Evolutionary conservation across 768 basidiomycete genomes (phyloP).

Genomic region (Mycena kentingensis): DNA sequence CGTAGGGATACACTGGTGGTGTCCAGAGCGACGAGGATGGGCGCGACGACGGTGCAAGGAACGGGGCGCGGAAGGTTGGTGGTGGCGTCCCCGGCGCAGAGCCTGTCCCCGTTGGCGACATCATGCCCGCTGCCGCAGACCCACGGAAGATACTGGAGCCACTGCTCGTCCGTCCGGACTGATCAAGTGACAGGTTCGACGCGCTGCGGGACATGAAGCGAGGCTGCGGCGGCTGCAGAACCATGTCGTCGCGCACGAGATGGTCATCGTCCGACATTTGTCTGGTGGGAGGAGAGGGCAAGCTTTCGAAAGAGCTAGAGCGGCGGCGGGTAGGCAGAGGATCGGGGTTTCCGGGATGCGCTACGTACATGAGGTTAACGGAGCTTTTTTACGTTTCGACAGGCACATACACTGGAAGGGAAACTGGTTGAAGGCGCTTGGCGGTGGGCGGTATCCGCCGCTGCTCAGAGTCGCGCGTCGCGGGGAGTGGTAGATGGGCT

Average conservation of each 20-base stretch:
- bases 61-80: conserved; percentile 65
- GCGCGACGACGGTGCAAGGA: conserved; percentile 71
- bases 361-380: conserved; percentile 58
- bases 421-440: conserved; percentile 42
- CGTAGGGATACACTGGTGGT: conserved; percentile 47
- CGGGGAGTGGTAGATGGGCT: not conserved
- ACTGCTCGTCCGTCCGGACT: conserved; percentile 29
- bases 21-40: conserved; percentile 63
- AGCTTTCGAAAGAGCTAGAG: conserved; percentile 44
- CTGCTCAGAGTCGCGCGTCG: conserved; percentile 16
- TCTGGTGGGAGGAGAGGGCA: conserved; percentile 28
- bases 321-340: conserved; percentile 42
- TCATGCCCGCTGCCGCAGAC: conserved; percentile 46
- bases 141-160: conserved; percentile 42
- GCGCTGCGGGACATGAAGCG: conserved; percentile 44
- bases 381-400: conserved; percentile 5
- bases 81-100: conserved; percentile 36
- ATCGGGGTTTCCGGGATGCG: conserved; percentile 67
- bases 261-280: conserved; percentile 19
- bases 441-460: conserved; percentile 33
- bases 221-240: conserved; percentile 45
- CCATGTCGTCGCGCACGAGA: too few relatives aligned
- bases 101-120: conserved; percentile 5
- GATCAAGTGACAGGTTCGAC: conserved; percentile 28
- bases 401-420: conserved; percentile 38